Evolutionary conservation across 352 stramenopile genomes (phyloP), one percentile per base, ranked within the genome.

Genomic region (Pythium periplocum): DNA sequence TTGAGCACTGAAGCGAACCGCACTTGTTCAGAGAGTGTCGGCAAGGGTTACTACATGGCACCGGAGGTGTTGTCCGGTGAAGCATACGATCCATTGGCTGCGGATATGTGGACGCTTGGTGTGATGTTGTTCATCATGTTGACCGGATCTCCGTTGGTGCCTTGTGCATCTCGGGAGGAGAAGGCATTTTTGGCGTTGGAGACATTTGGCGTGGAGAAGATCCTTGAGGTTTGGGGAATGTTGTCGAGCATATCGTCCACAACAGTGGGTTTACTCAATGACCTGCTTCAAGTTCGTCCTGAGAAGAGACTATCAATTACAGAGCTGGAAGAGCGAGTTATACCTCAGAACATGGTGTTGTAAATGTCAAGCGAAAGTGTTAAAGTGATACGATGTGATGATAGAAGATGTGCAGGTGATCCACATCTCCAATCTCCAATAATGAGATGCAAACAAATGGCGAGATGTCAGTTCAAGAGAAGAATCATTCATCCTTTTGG

Each of bases 51-150:
- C 51, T 83, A 83, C 63, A 86, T 82, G 73, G 73, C 76, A 31
- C 73, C 73, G 0, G 76, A 87, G 59, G 74, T 84, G 2, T 62
- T 77, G 26, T 52, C 55, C 2, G 51, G 61, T 8, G 32, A 64
- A 12, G 11, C 38, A 31, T 86, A 86, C 65, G 66, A 82, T 39
- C 74, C 72, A 0, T 55, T 57, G 9, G 71, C 47, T 2, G 76
- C 76, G n/a, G 79, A 90, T 35, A 66, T 86, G 52, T 87, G 76
- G 79, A 86, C 79, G 17, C 64, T 90, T 1, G 76, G 79, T 4
- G 62, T 86, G 32, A 61, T 90, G 41, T 54, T 90, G 8, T 88
- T 84, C 66, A 73, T 86, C 55, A 77, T 86, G 66, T 32, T 88
- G 30, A 76, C 71, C 3, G 79, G 79, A 0, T 79, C 76, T 6